Evolutionary conservation across 2,329 filamentous ascomycete species (phyloP), one percentile per base, ranked within the genome.

Genomic region (Pseudocercospora musae): DNA sequence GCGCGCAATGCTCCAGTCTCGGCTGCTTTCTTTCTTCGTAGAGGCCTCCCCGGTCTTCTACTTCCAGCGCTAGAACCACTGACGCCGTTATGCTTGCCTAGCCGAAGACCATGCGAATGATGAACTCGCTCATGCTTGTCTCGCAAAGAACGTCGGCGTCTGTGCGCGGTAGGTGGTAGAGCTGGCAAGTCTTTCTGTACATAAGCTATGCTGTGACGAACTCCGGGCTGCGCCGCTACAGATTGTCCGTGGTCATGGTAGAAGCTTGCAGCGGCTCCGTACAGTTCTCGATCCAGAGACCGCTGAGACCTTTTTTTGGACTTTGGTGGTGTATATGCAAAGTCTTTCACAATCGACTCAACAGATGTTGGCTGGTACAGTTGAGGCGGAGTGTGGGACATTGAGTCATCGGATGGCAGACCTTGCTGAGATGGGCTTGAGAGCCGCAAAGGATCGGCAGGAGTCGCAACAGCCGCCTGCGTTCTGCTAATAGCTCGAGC

Each of bases 171-270:
- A 18, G 58, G 29, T n/a, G 60, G 57, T 23, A 59, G 18, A 13
- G 15, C 20, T 25, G 46, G 46, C 48, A 59, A 20, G n/a, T 27
- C 8, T 11, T 52, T 25, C 8, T 18, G n/a, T 9, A n/a, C 11
- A 11, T 10, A 40, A 18, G 56, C 58, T 13, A 70, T 59, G 42
- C 71, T 72, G 9, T 27, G 82, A 46, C 85, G 78, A 5, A 86
- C 77, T 15, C 86, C 85, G 6, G 86, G 86, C 71, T 88, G 86
- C 2, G 77, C 71, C 10, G 75, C 71, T 5, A 88, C 85, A 21
- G 84, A 86, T 70, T 87, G 76, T 8, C 85, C 85, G 65, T 84
- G 81, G 69, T 88, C 85, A 56, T 81, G 80, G 70, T 87, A 88
- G 72, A 85, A 88, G 48, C 85, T 83, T 23, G 69, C 67, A n/a